Evolutionary conservation across 2,329 filamentous ascomycete genomes (phyloP), one percentile per base, ranked within the genome.

Genomic region (Scolecobasidium constrictum): DNA sequence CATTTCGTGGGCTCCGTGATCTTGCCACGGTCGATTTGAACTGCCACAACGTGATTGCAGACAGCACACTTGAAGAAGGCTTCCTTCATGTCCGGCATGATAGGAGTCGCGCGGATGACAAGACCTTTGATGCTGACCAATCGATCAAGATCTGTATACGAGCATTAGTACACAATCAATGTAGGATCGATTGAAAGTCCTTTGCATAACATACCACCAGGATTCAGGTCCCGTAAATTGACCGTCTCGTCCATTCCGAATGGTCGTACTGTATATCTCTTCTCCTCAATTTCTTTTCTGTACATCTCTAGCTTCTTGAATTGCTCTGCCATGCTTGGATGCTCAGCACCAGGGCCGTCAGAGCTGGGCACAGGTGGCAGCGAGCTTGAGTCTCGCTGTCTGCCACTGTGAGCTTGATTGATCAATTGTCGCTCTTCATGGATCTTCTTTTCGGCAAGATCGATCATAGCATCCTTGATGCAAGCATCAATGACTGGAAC

Each of bases 1-100:
- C 92, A 98, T 52, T 81, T 75, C 1, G 86, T 95, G 2, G 92
- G 92, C 61, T 98, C 92, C 17, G 86, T 81, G 55, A 98, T 98
- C 67, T 90, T 92, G 61, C 93, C 92, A 55, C 92, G 83, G 58
- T 98, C 92, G 54, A 98, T 83, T 44, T 87, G 83, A 43, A 95
- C 86, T 49, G 83, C 85, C 47, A 94, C 78, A 3, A 85, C 90
- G 63, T 95, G 86, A 55, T 87, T 86, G 65, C 92, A 98, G 19
- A 90, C 78, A 46, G 86, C 85, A 66, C 92, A 98, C 49, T 86
- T 83, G 76, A 98, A 98, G 66, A 94, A 95, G 1, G 92, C 92
- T 69, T 94, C 86, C 65, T 93, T 95, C 93, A 98, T 98, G 55
- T 98, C 92, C 1, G 92, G 92, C 50, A 98, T 96, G 50, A 98